Evolutionary conservation across 2,329 filamentous ascomycete genomes (phyloP).

Genomic region (Ambrosiella cleistominuta): DNA sequence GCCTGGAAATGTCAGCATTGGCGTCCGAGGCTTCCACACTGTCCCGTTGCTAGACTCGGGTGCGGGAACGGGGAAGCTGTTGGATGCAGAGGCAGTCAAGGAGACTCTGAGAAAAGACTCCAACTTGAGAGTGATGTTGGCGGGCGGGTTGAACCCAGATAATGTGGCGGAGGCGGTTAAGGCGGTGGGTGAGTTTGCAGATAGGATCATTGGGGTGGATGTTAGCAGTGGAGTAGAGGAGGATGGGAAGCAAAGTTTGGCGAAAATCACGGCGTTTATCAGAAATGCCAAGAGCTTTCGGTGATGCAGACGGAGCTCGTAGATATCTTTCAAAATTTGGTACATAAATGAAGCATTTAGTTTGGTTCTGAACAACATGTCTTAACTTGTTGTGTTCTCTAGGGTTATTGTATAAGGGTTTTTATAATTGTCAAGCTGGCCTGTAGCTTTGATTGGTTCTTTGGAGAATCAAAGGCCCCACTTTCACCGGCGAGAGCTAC

Average conservation of each 20-base stretch:
- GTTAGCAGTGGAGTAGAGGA: conserved; percentile 88
- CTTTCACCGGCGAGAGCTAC: background rate
- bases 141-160: conserved; percentile 64
- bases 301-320: conserved; percentile 17
- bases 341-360: background rate
- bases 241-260: conserved; percentile 60
- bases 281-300: conserved; percentile 48
- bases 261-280: conserved; percentile 69
- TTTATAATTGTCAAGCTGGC: background rate
- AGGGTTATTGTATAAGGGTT: background rate
- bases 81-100: conserved; percentile 56
- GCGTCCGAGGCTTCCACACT: conserved; percentile 61
- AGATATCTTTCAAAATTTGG: background rate
- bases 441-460: background rate
- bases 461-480: background rate
- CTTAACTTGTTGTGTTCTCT: background rate
- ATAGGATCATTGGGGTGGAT: conserved; percentile 65
- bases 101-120: conserved; percentile 46
- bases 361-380: background rate
- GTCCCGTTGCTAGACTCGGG: conserved; percentile 78
- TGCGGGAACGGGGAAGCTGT: conserved; percentile 59
- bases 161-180: conserved; percentile 56
- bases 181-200: conserved; percentile 37
- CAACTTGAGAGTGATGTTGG: conserved; percentile 60
- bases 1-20: conserved; percentile 55